Evolutionary conservation across 805 yeast genomes (phyloP), one percentile per base, ranked within the genome.

Genomic region (Nakazawaea laoshanensis): DNA sequence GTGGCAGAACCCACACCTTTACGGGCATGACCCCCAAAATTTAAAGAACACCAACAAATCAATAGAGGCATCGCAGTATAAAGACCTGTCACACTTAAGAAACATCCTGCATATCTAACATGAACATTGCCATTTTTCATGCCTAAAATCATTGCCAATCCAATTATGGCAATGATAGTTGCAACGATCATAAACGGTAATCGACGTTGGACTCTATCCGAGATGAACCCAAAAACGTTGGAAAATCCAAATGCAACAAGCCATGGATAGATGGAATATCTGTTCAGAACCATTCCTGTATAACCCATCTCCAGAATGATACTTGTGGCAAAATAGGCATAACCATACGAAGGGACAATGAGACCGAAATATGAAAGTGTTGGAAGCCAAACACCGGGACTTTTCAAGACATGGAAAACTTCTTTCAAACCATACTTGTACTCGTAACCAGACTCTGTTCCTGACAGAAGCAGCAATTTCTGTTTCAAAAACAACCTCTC

Each of bases 191-290:
- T 53, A 35, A 52, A 62, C n/a, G 67, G 67, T 29, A 57, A 52
- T 50, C 80, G 58, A 27, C 49, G 45, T 43, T 64, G 57, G 21
- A 54, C 30, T 29, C 48, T 53, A 50, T 85, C 95, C 1, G 92
- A 78, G 36, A 65, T 41, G 38, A 63, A 58, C 0, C 94, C 89
- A n/a, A 68, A 41, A 4, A 71, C 45, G 56, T 78, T 75, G 27
- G 78, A 70, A 21, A 70, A 59, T 5, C 79, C 86, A 48, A 85
- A 80, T 0, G 94, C 83, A 19, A 67, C 59, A 26, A 83, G 63
- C 88, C 94, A 86, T 14, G 95, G 94, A 43, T 85, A 87, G 30
- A 86, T 83, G 0, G 94, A 80, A 57, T 77, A 78, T 35, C 79
- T 70, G 53, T 86, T 86, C 7, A 94, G 89, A 36, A 70, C 62